Conservation (phyloP, 129 eudicot species). For the Pseudognaphalium luteoalbum region DNA sequence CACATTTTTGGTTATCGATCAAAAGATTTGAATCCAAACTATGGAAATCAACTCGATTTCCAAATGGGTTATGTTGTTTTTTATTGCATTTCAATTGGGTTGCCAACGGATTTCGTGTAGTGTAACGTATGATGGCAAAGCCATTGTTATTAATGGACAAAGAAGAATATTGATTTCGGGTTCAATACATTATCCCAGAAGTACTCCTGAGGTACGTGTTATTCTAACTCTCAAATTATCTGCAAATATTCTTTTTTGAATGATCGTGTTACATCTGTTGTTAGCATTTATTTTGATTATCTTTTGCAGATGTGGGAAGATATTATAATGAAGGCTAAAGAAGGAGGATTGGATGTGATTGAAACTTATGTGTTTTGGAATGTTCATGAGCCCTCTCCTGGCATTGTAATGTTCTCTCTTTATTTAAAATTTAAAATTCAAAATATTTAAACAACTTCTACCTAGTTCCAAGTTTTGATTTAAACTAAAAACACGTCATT, state of each 20-base stretch:
- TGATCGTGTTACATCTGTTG: neutral
- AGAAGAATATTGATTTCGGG: constrained; percentile 88
- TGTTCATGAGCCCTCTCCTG: constrained; percentile 93
- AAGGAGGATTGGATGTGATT: constrained; percentile 91
- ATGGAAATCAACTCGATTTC: constrained; percentile 46
- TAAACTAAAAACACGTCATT: neutral
- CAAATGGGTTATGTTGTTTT: constrained; percentile 40
- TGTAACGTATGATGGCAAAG: constrained; percentile 79
- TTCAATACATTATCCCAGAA: constrained; percentile 93
- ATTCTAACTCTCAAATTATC: neutral
- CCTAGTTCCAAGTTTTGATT: neutral
- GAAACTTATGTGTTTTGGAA: constrained; percentile 98
- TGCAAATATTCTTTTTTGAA: neutral
- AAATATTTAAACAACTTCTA: neutral
- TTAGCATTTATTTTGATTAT: neutral
- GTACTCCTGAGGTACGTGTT: constrained; percentile 81
- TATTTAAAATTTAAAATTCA: neutral
- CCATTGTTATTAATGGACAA: constrained; percentile 79
- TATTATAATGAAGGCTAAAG: constrained; percentile 87
- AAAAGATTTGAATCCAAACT: constrained; percentile 11
- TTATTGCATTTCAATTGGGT: constrained; percentile 35
- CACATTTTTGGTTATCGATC: constrained; percentile 3
- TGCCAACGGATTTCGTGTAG: constrained; percentile 46
- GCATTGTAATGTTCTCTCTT: constrained; percentile 54
- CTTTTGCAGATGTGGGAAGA: constrained; percentile 94